Conservation (phyloP, 306 rosid species). For the Notholithocarpus densiflorus region DNA sequence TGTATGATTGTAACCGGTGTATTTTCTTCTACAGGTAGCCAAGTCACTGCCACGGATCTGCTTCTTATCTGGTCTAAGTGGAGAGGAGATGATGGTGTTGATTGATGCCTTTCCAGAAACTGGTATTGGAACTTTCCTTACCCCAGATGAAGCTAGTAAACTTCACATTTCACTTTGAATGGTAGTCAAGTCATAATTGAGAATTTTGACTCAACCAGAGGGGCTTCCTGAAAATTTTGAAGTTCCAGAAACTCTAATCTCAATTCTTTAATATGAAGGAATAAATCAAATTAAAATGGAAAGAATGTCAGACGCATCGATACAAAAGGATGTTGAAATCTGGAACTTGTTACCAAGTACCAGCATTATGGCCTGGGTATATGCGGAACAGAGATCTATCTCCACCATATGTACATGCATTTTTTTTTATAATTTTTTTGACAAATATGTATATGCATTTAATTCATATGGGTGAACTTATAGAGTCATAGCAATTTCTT, state of each 20-base stretch:
- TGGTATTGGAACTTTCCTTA: constrained; percentile 38
- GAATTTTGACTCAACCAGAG: background rate
- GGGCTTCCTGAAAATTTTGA: background rate
- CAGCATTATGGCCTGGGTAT: background rate
- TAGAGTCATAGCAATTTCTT: too few relatives aligned
- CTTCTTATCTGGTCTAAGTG: constrained; percentile 85
- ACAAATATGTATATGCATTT: background rate
- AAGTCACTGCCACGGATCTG: constrained; percentile 86
- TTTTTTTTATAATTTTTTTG: background rate
- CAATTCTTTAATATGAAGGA: background rate
- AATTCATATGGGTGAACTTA: background rate
- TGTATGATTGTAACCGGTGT: constrained; percentile 6
- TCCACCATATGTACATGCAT: background rate
- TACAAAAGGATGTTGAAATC: background rate
- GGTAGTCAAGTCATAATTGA: background rate
- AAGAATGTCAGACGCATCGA: background rate
- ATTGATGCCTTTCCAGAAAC: constrained; percentile 84
- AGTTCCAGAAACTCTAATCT: background rate
- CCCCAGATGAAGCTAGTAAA: background rate
- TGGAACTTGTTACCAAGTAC: background rate
- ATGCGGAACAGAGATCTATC: background rate
- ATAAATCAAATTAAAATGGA: background rate
- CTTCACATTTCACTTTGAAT: background rate
- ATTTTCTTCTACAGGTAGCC: constrained; percentile 52
- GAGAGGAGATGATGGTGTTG: constrained; percentile 97